Evolutionary conservation across 106 monocot genomes (phyloP).

Genomic region (Acorus calamus): DNA sequence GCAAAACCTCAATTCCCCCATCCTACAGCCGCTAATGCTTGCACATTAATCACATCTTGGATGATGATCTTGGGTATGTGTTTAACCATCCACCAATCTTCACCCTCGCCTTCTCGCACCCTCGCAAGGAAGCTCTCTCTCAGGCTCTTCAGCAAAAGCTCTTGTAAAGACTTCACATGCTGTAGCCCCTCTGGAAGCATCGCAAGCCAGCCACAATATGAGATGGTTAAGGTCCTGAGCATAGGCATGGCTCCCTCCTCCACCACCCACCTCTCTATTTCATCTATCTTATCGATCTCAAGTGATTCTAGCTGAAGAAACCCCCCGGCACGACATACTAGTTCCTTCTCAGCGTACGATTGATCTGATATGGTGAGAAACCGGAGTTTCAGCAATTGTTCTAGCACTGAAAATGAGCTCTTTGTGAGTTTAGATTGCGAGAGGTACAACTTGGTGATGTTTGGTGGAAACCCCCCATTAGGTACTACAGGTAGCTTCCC

Average conservation of each 20-base stretch:
- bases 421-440: not conserved
- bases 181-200: constrained; percentile 1
- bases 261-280: not conserved
- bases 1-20: no score
- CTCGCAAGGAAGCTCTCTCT: not conserved
- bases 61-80: not conserved
- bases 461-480: not conserved
- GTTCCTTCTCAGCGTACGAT: not conserved
- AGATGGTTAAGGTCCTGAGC: not conserved
- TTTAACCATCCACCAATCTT: constrained; percentile 1
- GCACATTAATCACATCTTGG: no score
- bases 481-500: no score
- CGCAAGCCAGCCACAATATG: not conserved
- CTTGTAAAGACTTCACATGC: not conserved
- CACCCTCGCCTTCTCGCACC: not conserved
- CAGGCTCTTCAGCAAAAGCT: not conserved
- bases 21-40: no score
- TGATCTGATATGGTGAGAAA: not conserved
- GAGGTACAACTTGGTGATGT: not conserved
- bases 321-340: not conserved
- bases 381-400: constrained; percentile 2
- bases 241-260: not conserved
- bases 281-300: not conserved
- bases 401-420: not conserved
- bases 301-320: not conserved